Base-by-base conservation (phyloP, 1,139 yeast genomes). In the Yamadazyma atmosphaerica region DNA sequence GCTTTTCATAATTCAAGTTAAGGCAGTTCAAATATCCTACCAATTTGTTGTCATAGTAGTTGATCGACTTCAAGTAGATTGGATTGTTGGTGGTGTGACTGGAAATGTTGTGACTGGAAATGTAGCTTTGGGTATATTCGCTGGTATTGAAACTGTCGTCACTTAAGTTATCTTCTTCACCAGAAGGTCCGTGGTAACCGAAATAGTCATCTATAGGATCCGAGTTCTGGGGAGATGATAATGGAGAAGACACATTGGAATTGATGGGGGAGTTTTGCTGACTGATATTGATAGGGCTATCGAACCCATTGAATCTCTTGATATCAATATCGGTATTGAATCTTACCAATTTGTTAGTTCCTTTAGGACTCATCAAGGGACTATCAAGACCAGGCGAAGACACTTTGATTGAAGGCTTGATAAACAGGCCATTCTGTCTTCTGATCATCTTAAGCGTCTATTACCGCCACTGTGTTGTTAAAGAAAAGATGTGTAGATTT, bases 271-370 rank as follows among this genome's bases (percentile, higher is more conserved):
- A 55, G 43, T 54, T 58, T 17, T 51, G 46, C 11, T 64, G 57
- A 10, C 71, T 63, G 2, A 71, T 73, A 2, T 65, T 52, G 13
- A 62, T 52, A 1, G 76, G 76, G 33, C 68, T 58, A 34, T 67
- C 74, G n/a, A 52, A 52, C 2, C 73, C 74, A 44, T 69, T 66
- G 50, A 71, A 71, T 60, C 60, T 61, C 49, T 66, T 68, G 45
- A 70, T 58, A 28, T 45, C 49, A 13, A 44, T 36, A 19, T 38
- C 26, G 21, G 27, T 38, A 37, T 45, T 44, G 31, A 45, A 45
- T n/a, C 37, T 35, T 12, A 45, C 49, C n/a, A 32, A 32, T 35
- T 37, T 35, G 36, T 36, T 6, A 23, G 26, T 23, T n/a, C 26
- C 26, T 23, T 12, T n/a, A 7, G 26, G 26, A 2, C 56, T 40